Evolutionary conservation across 257 asterid species (phyloP).

Genomic region (Fraxinus quadrangulata): DNA sequence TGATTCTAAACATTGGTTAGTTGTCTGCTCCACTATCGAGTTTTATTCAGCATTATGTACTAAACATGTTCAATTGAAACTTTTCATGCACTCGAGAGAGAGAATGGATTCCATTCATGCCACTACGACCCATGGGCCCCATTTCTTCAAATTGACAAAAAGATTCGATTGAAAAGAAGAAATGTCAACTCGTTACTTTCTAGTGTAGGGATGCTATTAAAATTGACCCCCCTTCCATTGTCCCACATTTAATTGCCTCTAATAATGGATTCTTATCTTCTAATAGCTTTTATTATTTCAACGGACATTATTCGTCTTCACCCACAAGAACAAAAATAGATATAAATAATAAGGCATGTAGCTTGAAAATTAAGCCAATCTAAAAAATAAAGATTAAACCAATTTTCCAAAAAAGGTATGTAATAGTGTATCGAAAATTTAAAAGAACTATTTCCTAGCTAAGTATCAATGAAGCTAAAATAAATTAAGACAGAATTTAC

Average conservation of each 20-base stretch:
- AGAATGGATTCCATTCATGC: neutral
- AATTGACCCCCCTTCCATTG: neutral
- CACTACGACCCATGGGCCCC: neutral
- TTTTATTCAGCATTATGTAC: too few species aligned
- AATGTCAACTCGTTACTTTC: conserved; percentile 16
- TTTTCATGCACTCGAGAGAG: neutral
- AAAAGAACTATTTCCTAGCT: conserved; percentile 3
- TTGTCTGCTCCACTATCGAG: neutral
- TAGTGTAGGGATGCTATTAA: neutral
- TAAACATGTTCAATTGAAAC: neutral
- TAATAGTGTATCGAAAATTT: neutral
- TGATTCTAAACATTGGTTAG: neutral
- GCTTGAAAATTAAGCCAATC: conserved; percentile 13
- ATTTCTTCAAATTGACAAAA: neutral
- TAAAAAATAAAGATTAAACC: neutral
- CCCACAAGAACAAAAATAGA: conserved; percentile 14
- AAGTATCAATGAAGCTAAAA: conserved; percentile 17
- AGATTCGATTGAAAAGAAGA: neutral
- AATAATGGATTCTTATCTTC: conserved; percentile 27
- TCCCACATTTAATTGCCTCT: neutral
- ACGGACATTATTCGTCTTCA: conserved; percentile 28
- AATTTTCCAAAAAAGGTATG: neutral
- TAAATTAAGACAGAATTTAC: neutral
- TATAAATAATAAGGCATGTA: neutral
- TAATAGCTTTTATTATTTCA: neutral